These are phyloP conservation scores for Heliosperma pusillum DNA, from an alignment of 148 eudicot species.

Conservation along the genomic window DNA sequence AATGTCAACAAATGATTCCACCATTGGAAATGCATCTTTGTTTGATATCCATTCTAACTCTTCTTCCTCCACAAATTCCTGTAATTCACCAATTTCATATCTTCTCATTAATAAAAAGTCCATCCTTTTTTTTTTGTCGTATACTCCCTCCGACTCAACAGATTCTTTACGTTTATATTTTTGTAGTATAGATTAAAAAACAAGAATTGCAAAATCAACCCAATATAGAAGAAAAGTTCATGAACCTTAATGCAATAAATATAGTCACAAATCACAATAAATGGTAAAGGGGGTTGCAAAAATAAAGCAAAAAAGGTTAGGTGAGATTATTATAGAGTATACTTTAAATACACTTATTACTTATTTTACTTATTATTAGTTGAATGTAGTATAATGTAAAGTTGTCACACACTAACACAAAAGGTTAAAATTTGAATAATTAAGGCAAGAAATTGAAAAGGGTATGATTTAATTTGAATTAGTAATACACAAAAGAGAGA, in stretches of 20 bases:
- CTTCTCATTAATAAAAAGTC: conserved; percentile 15
- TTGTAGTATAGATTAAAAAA: neutral
- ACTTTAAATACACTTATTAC: neutral
- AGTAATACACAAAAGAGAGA: too few species aligned
- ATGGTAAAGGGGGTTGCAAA: conserved; percentile 6
- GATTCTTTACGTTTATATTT: too few species aligned
- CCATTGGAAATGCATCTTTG: conserved; percentile 80
- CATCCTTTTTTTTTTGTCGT: conserved; percentile 14
- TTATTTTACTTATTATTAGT: neutral
- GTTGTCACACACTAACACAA: neutral
- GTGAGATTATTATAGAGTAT: conserved; percentile 4
- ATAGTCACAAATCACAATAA: neutral
- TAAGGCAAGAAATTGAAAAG: conserved; percentile 1
- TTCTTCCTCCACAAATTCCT: conserved; percentile 68
- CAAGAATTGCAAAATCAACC: neutral
- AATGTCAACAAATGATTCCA: conserved; percentile 64
- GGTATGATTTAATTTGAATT: neutral
- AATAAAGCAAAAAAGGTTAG: conserved; percentile 16
- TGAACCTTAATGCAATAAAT: conserved; percentile 2
- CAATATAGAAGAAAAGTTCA: conserved; percentile 13
- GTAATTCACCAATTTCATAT: conserved; percentile 16
- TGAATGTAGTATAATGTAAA: neutral
- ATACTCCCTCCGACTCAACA: too few species aligned
- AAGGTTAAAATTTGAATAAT: neutral
- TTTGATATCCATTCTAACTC: conserved; percentile 84